Conservation (phyloP, 495 filamentous ascomycete species). For the Elasticomyces elasticus region DNA sequence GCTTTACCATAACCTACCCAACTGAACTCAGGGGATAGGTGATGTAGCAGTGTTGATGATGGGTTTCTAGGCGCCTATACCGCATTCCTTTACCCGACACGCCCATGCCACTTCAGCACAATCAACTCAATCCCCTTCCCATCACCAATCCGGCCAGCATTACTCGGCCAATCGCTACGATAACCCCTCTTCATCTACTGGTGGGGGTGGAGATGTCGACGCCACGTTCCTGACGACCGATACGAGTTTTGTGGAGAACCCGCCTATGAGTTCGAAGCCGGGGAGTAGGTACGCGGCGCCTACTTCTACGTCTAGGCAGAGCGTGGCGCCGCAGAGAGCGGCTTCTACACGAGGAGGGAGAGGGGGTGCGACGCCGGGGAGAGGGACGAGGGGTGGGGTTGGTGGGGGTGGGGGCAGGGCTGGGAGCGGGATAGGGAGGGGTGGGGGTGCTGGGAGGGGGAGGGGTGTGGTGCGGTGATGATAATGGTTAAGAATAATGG, state of each 20-base stretch:
- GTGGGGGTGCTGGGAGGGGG: not conserved
- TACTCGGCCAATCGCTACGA: not conserved
- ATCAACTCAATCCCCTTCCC: conserved; percentile 12
- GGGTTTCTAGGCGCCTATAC: conserved; percentile 48
- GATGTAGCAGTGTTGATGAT: not conserved
- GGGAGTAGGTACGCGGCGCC: conserved; percentile 27
- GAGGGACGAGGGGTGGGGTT: conserved; percentile 1
- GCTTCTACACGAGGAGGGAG: not conserved
- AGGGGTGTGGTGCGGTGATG: no score
- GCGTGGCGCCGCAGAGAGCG: conserved; percentile 3
- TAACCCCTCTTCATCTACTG: not conserved
- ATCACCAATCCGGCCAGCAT: not conserved
- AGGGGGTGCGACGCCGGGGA: not conserved
- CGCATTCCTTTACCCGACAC: conserved; percentile 56
- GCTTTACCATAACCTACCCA: not conserved
- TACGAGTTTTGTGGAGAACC: conserved; percentile 87
- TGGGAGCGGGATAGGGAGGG: not conserved
- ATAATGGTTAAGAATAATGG: no score
- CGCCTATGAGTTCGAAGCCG: conserved; percentile 59
- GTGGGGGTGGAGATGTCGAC: conserved; percentile 46
- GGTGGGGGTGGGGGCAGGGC: conserved; percentile 14
- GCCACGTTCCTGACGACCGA: conserved; percentile 95
- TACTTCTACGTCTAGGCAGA: conserved; percentile 4
- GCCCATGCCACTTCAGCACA: conserved; percentile 5
- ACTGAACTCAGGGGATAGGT: conserved; percentile 1